These are phyloP conservation scores for Nigrograna mackinnonii DNA, from an alignment of 2,329 filamentous ascomycete species.

Conservation along the genomic window DNA sequence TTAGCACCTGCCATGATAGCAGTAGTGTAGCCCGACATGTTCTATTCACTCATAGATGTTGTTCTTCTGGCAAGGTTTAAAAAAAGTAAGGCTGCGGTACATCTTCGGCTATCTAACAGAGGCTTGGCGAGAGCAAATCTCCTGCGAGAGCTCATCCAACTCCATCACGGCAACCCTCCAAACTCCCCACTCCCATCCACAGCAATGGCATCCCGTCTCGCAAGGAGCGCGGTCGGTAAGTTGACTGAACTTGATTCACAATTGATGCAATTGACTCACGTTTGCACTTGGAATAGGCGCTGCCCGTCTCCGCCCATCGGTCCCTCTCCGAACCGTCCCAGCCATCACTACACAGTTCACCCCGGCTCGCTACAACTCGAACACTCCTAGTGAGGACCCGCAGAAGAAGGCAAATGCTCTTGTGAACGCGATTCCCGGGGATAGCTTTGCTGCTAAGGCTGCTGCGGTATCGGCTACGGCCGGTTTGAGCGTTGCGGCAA, in stretches of 20 bases:
- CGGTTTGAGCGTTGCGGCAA: conserved; percentile 88
- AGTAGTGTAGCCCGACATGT: conserved; percentile 40
- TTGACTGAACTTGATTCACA: conserved; percentile 35
- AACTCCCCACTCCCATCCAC: conserved; percentile 47
- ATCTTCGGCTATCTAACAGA: conserved; percentile 24
- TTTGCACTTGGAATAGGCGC: conserved; percentile 66
- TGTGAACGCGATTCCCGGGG: conserved; percentile 90
- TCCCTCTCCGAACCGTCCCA: conserved; percentile 75
- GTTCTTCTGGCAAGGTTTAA: neutral
- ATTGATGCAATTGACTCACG: conserved; percentile 45
- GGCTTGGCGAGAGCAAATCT: conserved; percentile 19
- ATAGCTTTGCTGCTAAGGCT: conserved; percentile 90
- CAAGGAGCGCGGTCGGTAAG: conserved; percentile 93
- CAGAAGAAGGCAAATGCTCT: conserved; percentile 97
- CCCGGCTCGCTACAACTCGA: conserved; percentile 71
- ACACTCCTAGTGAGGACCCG: conserved; percentile 82
- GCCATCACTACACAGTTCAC: conserved; percentile 72
- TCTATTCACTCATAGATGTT: conserved; percentile 1
- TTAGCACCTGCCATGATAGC: conserved; percentile 41
- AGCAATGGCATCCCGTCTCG: conserved; percentile 97
- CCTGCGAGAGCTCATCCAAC: conserved; percentile 18
- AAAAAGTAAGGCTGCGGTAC: conserved; percentile 24
- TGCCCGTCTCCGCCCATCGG: conserved; percentile 78
- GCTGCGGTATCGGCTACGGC: conserved; percentile 94
- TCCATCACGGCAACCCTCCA: conserved; percentile 32